Conservation (phyloP, 768 basidiomycete species). For the Lactarius trivialis region DNA sequence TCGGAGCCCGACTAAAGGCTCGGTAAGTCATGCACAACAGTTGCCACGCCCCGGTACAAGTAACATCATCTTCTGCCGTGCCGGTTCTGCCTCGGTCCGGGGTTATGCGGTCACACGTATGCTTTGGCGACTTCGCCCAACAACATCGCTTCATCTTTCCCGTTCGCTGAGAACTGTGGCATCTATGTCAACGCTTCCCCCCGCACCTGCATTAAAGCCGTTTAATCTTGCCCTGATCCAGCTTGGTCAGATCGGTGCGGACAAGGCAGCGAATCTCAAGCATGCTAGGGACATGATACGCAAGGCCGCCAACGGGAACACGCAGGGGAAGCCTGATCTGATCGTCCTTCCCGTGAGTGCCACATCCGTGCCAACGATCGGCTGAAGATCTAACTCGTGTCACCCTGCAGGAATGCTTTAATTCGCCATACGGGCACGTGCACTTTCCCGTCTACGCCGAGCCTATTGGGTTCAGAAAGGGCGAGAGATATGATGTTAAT, state of each 20-base stretch:
- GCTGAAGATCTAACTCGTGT: neutral
- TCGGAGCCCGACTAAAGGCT: neutral
- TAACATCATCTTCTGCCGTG: neutral
- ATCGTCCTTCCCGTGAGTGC: constrained; percentile 75
- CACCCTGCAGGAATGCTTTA: constrained; percentile 64
- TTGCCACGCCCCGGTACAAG: neutral
- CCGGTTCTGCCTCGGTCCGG: neutral
- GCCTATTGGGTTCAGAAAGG: constrained; percentile 56
- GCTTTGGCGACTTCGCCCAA: constrained; percentile 2
- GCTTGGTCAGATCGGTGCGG: constrained; percentile 62
- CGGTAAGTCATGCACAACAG: neutral
- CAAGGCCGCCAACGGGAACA: constrained; percentile 46
- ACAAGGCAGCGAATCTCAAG: constrained; percentile 73
- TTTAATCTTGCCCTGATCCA: constrained; percentile 90
- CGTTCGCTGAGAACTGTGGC: neutral
- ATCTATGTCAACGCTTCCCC: constrained; percentile 11
- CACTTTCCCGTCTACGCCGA: constrained; percentile 85
- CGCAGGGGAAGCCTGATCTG: constrained; percentile 58
- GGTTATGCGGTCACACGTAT: neutral
- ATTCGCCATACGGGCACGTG: constrained; percentile 74
- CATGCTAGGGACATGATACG: constrained; percentile 78
- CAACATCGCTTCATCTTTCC: neutral
- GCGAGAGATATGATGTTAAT: constrained; percentile 49
- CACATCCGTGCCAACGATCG: constrained; percentile 26
- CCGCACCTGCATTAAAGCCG: constrained; percentile 45